Percentiles rank a stretch among this genome's conserved stretches.
Evolutionary conservation across 2,329 filamentous ascomycete genomes (phyloP).

Genomic region (Penicillium aurantiogriseum): DNA sequence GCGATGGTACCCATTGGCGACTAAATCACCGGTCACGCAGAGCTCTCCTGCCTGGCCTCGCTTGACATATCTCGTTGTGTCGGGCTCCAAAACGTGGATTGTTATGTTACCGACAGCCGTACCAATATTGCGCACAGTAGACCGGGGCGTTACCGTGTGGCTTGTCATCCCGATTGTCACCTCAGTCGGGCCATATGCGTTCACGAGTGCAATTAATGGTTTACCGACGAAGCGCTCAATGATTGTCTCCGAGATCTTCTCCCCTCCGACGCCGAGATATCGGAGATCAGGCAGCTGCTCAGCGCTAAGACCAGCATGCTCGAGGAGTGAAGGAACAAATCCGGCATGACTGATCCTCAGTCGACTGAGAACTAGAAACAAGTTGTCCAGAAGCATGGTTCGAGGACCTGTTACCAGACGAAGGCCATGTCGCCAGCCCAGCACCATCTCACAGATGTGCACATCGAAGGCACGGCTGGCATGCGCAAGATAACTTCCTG

Average conservation of each 20-base stretch:
- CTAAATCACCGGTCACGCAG: constrained; percentile 8
- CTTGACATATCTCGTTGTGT: constrained; percentile 8
- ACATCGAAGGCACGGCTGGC: constrained; percentile 19
- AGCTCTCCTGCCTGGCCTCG: constrained; percentile 14
- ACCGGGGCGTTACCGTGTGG: constrained; percentile 7
- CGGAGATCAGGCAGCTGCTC: constrained; percentile 9
- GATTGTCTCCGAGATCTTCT: constrained; percentile 16
- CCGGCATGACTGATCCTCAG: constrained; percentile 10
- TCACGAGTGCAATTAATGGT: constrained; percentile 7
- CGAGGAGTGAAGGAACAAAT: constrained; percentile 14
- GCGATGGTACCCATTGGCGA: constrained; percentile 4
- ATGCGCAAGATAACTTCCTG: constrained; percentile 15
- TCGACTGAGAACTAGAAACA: constrained; percentile 3
- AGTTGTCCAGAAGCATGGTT: constrained; percentile 15
- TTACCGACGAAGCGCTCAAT: constrained; percentile 14
- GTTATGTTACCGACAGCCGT: constrained; percentile 13
- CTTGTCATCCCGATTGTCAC: constrained; percentile 14
- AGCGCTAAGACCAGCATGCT: constrained; percentile 10
- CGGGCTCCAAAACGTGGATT: constrained; percentile 8
- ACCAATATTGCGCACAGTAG: constrained; percentile 13
- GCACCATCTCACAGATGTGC: constrained; percentile 16
- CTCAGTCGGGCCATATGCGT: constrained; percentile 17
- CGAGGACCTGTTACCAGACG: constrained; percentile 11
- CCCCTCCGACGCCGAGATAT: constrained; percentile 15
- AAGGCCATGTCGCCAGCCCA: constrained; percentile 17